Evolutionary conservation across 2,329 filamentous ascomycete species (phyloP).

Genomic region (Alternaria sp.): DNA sequence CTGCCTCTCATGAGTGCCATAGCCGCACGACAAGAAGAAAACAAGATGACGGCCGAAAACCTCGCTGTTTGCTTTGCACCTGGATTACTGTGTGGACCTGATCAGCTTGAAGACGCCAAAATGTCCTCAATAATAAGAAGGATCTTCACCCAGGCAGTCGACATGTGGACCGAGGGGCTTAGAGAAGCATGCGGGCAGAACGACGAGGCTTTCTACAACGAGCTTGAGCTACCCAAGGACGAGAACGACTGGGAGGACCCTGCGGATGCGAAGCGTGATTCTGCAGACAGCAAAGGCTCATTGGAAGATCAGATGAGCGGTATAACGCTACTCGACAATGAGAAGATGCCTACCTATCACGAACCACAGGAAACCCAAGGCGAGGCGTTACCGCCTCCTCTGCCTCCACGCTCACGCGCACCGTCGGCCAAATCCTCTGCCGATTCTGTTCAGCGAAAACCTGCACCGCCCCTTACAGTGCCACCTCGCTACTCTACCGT

Average conservation of each 20-base stretch:
- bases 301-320: constrained; percentile 49
- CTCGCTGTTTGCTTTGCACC: constrained; percentile 62
- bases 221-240: constrained; percentile 50
- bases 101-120: constrained; percentile 62
- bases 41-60: constrained; percentile 63
- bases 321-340: constrained; percentile 54
- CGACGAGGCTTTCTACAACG: constrained; percentile 44
- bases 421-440: constrained; percentile 34
- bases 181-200: constrained; percentile 51
- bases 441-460: constrained; percentile 49
- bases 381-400: constrained; percentile 37
- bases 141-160: constrained; percentile 57
- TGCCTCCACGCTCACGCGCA: constrained; percentile 46
- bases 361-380: constrained; percentile 18
- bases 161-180: constrained; percentile 54
- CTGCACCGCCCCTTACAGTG: constrained; percentile 49
- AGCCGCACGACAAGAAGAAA: constrained; percentile 53
- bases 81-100: constrained; percentile 58
- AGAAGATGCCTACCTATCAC: constrained; percentile 29
- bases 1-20: constrained; percentile 59
- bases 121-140: constrained; percentile 59
- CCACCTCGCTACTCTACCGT: constrained; percentile 55
- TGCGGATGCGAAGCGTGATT: constrained; percentile 39
- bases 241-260: constrained; percentile 58
- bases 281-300: constrained; percentile 29